Conservation (phyloP, 768 basidiomycete species). For the Tricholoma saponaceum region DNA sequence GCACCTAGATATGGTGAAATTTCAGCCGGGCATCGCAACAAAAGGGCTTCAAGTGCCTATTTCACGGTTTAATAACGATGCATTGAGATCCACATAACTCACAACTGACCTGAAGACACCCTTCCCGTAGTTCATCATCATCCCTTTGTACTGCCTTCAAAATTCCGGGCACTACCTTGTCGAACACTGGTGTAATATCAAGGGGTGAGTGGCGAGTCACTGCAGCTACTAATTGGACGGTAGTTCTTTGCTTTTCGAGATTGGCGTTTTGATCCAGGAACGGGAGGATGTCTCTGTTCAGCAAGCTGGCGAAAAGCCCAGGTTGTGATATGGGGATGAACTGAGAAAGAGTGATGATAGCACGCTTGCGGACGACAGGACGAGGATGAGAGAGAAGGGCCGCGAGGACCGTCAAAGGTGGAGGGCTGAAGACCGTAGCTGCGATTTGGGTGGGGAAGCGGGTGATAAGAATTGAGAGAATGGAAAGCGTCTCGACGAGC, state of each 20-base stretch:
- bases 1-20: slow-evolving; percentile 65
- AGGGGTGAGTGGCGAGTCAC: slow-evolving; percentile 71
- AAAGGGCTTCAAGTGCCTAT: slow-evolving; percentile 81
- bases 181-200: slow-evolving; percentile 58
- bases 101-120: slow-evolving; percentile 60
- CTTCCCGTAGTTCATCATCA: slow-evolving; percentile 83
- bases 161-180: slow-evolving; percentile 65
- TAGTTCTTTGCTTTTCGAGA: slow-evolving; percentile 71
- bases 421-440: slow-evolving; percentile 45
- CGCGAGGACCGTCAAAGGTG: slow-evolving; percentile 63
- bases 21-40: slow-evolving; percentile 82
- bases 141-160: slow-evolving; percentile 66
- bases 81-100: slow-evolving; percentile 1
- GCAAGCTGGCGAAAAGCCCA: slow-evolving; percentile 55
- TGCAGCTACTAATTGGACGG: slow-evolving; percentile 74
- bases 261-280: slow-evolving; percentile 48
- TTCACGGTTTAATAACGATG: slow-evolving; percentile 5
- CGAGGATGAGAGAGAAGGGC: slow-evolving; percentile 73
- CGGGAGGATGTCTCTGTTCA: slow-evolving; percentile 57
- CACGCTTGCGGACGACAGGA: slow-evolving; percentile 88
- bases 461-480: slow-evolving; percentile 83
- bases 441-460: slow-evolving; percentile 74
- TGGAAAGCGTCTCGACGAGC: slow-evolving; percentile 77
- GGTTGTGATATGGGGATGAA: slow-evolving; percentile 73
- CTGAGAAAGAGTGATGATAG: slow-evolving; percentile 81